phyloP scores from a whole-genome alignment of 805 yeast species.

The Alloascoidea africana region DNA sequence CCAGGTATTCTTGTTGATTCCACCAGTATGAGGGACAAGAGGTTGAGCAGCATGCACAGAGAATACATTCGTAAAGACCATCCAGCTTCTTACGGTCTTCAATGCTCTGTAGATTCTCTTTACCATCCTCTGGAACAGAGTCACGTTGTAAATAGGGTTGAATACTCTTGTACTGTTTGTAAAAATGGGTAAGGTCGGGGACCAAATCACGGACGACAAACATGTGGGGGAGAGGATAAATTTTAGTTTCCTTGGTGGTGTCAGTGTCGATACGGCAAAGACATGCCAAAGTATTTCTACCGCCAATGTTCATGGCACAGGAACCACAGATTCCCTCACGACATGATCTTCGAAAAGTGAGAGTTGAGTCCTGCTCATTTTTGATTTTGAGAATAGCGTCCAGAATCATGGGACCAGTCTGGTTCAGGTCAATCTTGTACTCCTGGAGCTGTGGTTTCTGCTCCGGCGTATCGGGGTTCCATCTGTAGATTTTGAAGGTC shows the following conservation, averaged over 20 bases:
- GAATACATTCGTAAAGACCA: constrained; percentile 92
- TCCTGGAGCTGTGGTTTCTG: constrained; percentile 76
- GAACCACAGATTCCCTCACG: constrained; percentile 99
- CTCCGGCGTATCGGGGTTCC: constrained; percentile 96
- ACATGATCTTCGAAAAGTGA: constrained; percentile 95
- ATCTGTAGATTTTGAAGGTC: constrained; percentile 86
- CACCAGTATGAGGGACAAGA: constrained; percentile 99
- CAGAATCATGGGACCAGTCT: constrained; percentile 95
- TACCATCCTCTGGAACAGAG: constrained; percentile 71
- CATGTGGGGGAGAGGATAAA: constrained; percentile 97
- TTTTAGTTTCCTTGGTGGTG: constrained; percentile 57
- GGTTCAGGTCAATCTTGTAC: constrained; percentile 73
- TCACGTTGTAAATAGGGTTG: constrained; percentile 91
- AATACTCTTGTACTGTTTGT: constrained; percentile 95
- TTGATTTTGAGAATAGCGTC: constrained; percentile 92
- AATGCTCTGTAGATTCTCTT: constrained; percentile 80
- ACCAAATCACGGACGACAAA: constrained; percentile 93
- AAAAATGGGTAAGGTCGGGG: constrained; percentile 94
- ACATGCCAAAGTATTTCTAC: constrained; percentile 94
- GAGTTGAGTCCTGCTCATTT: constrained; percentile 90
- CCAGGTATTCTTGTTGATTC: constrained; percentile 97
- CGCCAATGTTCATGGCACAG: constrained; percentile 99
- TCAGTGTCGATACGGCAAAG: constrained; percentile 85
- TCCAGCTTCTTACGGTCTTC: constrained; percentile 93
- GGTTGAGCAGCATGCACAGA: constrained; percentile 98